Base-by-base conservation (phyloP, 2,329 filamentous ascomycete species). In the Triangularia verruculosa region DNA sequence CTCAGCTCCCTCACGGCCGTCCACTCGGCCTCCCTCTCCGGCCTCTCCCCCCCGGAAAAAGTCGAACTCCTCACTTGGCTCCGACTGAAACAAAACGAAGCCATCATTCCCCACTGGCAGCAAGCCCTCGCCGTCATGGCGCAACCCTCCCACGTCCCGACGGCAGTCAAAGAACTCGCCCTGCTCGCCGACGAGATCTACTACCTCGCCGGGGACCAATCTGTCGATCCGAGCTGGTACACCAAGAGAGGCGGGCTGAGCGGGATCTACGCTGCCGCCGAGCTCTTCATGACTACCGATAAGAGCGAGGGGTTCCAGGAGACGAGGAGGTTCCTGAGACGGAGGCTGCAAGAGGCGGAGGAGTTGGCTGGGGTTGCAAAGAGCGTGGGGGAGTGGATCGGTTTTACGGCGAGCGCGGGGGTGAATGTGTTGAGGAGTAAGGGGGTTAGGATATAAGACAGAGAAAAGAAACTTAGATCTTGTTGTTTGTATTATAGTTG, bases 211-310 rank as follows among this genome's bases (percentile, higher is more conserved):
- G 92, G 92, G 58, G 95, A 98, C 76, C 82, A 79, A 22, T 85
- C 88, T 22, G 91, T 97, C 65, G 93, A 98, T 76, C 85, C 86
- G 3, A 89, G 87, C 4, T 99, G 95, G 95, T 99, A 99, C 72
- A 80, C 83, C 62, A 86, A 86, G 73, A 83, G 85, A 57, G 83
- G 79, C 3, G 81, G 80, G 20, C 75, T 87, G 9, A 83, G 84
- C 32, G 77, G 82, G 69, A 80, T 85, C 51, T 87, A 87, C 70
- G 92, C 92, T 59, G 86, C 88, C 32, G 85, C 89, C 62, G 95
- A 99, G 78, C 80, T 97, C 4, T 96, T 93, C 78, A 97, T 98
- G 93, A 97, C 93, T 22, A 93, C 90, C 64, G 95, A 98, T 76
- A 82, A 80, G 65, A 93, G 89, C 3, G 78, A 83, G 0, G 86